phyloP scores from a whole-genome alignment of 2,329 filamentous ascomycete species.

The Coleophoma cylindrospora region DNA sequence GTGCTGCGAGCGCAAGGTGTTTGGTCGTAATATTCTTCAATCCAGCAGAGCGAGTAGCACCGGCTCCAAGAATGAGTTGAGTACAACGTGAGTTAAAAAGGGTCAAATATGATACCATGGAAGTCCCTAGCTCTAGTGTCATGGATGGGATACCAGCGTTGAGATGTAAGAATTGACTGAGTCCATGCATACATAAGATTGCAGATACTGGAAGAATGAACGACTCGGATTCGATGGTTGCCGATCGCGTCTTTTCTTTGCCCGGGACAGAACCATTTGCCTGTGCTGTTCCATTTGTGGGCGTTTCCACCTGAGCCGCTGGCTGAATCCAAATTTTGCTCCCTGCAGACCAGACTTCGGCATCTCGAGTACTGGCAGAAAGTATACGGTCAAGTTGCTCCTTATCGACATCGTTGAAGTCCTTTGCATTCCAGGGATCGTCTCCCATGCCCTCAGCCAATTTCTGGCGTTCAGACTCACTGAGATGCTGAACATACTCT shows the following conservation, averaged over 20 bases:
- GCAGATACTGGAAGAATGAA: constrained; percentile 85
- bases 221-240: constrained; percentile 76
- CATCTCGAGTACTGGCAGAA: constrained; percentile 66
- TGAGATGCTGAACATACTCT: constrained; percentile 69
- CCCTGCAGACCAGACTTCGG: constrained; percentile 58
- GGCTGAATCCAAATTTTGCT: constrained; percentile 51
- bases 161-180: constrained; percentile 78
- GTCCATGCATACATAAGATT: constrained; percentile 72
- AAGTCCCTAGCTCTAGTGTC: constrained; percentile 74
- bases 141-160: constrained; percentile 84
- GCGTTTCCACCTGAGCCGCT: constrained; percentile 6
- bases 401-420: constrained; percentile 62
- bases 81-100: constrained; percentile 94
- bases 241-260: constrained; percentile 65
- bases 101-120: constrained; percentile 80
- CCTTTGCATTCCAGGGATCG: constrained; percentile 74
- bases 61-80: constrained; percentile 93
- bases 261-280: constrained; percentile 8
- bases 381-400: constrained; percentile 60
- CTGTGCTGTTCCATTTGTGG: constrained; percentile 31
- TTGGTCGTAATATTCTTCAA: constrained; percentile 96
- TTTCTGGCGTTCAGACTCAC: constrained; percentile 67
- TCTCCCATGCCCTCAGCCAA: constrained; percentile 74
- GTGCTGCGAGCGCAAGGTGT: constrained; percentile 86
- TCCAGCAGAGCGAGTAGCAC: constrained; percentile 81